Evolutionary conservation across 495 filamentous ascomycete species (phyloP), one percentile per base, ranked within the genome.

Genomic region (Hyaloscypha bicolor): DNA sequence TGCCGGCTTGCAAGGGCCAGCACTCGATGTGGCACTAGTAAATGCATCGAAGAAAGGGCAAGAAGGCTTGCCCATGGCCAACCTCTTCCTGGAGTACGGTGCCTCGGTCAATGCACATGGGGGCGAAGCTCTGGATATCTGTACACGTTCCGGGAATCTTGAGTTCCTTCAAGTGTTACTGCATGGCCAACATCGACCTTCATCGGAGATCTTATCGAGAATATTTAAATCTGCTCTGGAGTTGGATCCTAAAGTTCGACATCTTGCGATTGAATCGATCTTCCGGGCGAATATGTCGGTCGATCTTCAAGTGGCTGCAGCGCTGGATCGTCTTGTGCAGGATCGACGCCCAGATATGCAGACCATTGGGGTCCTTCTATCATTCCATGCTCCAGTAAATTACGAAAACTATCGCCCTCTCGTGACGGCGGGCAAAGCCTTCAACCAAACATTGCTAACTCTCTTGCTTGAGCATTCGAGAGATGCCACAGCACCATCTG

Each of bases 151-250:
- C 19, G 67, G 67, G 16, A 37, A 60, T 25, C 22, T 65, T 30
- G 55, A 53, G n/a, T 35, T 65, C 11, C 56, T 64, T 16, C 30
- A 55, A 60, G 30, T 33, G 30, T 42, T 65, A 22, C 39, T 65
- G 6, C 22, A 55, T 3, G 19, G 61, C 21, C 32, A n/a, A 14
- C n/a, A 60, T 37, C 33, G 9, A 25, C 62, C 55, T 60, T 56
- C 58, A 22, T 2, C 11, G 14, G 58, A 62, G 21, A 42, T 51
- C 19, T 31, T 70, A 8, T 70, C 57, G 6, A 63, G 63, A 31
- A 63, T 66, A 22, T 70, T 70, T 55, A 22, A 63, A 52, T 66
- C 68, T 53, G 29, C 68, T 37, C 58, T 58, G 35, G 63, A 63
- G 39, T 39, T 70, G n/a, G 68, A 70, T 66, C 55, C 29, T 16